Conservation (phyloP, 2,329 filamentous ascomycete species). For the Curvularia eragrostidis region DNA sequence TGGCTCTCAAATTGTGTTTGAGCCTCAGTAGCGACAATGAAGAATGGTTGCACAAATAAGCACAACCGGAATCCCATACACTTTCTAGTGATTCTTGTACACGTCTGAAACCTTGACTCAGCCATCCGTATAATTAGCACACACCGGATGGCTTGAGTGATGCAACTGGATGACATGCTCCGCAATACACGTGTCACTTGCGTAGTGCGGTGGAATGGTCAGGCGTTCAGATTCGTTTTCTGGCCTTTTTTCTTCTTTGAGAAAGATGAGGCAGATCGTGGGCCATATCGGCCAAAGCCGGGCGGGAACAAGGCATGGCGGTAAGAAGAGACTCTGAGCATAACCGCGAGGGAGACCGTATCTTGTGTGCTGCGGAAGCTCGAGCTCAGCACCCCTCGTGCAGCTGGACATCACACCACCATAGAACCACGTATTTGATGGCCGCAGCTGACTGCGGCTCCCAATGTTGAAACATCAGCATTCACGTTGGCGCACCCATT, state of each 20-base stretch:
- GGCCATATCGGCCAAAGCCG: slow-evolving; percentile 1
- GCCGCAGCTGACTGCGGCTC: slow-evolving; percentile 16
- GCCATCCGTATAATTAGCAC: not conserved
- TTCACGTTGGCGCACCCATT: slow-evolving; percentile 27
- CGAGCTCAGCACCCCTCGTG: not conserved
- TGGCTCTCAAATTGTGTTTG: slow-evolving; percentile 22
- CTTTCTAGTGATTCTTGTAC: not conserved
- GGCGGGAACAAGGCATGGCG: not conserved
- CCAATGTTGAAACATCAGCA: slow-evolving; percentile 6
- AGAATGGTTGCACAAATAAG: slow-evolving; percentile 17
- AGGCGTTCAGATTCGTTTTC: not conserved
- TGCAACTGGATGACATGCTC: not conserved
- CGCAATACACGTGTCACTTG: not conserved
- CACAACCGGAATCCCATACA: too few relatives aligned
- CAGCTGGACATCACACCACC: slow-evolving; percentile 21
- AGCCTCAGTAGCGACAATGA: slow-evolving; percentile 27
- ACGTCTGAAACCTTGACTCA: not conserved
- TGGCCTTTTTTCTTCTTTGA: too few relatives aligned
- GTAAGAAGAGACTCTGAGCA: not conserved
- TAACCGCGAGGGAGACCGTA: not conserved
- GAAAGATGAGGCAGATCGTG: slow-evolving; percentile 3
- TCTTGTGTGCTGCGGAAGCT: not conserved
- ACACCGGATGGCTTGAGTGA: not conserved
- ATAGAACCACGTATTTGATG: slow-evolving; percentile 8
- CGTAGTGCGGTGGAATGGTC: not conserved